Evolutionary conservation across 2,329 filamentous ascomycete genomes (phyloP), one percentile per base, ranked within the genome.

Genomic region (Scytalidium sp.): DNA sequence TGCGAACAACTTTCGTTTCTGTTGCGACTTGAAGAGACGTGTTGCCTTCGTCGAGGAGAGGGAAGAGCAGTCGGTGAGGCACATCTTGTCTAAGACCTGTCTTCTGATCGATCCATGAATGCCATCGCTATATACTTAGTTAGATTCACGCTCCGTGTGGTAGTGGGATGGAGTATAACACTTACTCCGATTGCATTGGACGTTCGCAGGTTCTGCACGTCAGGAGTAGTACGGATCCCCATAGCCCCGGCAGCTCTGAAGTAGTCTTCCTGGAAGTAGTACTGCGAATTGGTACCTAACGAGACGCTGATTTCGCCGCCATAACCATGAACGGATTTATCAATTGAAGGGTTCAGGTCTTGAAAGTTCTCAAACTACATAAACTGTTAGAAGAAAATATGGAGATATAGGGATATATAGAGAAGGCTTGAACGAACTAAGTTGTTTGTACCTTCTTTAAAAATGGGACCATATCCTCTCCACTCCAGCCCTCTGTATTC

Each of bases 1-100:
- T 40, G 72, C 87, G 88, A 63, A 90, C 85, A 11, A 88, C 82
- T 69, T 90, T 90, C 60, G 85, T 90, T 72, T 88, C 90, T 69
- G 77, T 81, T 49, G 84, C 79, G 15, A 91, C 72, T 60, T 90
- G 88, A 43, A 91, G 67, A 55, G 77, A 75, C 64, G 88, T 75
- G 4, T 6, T n/a, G 43, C 87, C 79, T 7, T 87, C 90, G 49
- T 83, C 81, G 17, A 41, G 32, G n/a, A 22, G 20, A 29, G 32
- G 32, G 67, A 90, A 87, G 52, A 91, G 74, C 57, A 90, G 90
- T 1, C 81, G 85, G 59, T 89, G 86, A 9, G 87, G 87, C 47
- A 83, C 85, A 68, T 90, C 87, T 49, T 81, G 86, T 49, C 87
- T 84, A 41, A 86, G 80, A 36, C 86, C 85, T 5, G 25, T 46